Percentiles rank a stretch among this genome's conserved stretches.
Conservation (phyloP, 176 grass and related monocot genomes). For the Avena sativa region DNA sequence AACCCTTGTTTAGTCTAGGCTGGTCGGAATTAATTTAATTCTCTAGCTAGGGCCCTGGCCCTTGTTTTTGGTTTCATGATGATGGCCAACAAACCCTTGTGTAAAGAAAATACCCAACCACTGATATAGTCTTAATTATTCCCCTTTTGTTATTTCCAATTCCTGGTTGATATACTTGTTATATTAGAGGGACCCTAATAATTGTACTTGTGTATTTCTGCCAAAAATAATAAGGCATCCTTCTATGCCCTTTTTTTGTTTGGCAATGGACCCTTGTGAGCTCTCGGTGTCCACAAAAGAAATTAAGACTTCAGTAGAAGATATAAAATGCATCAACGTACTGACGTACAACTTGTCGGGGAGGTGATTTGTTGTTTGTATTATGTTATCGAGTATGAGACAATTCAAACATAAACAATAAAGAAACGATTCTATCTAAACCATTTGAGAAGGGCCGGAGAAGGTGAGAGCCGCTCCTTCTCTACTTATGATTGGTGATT, state of each 20-base stretch:
- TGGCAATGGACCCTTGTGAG: background rate
- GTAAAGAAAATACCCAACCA: too few species aligned
- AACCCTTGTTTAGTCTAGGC: too few species aligned
- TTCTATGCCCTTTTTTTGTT: background rate
- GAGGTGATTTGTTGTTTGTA: background rate
- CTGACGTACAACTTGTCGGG: background rate
- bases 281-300: background rate
- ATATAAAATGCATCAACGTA: background rate
- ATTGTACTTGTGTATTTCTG: background rate
- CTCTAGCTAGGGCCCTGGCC: too few species aligned
- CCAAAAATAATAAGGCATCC: background rate
- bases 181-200: background rate
- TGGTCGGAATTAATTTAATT: too few species aligned
- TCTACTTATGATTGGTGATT: too few species aligned
- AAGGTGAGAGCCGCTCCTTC: background rate
- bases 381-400: background rate
- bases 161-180: background rate
- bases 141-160: background rate
- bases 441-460: too few species aligned
- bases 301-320: background rate
- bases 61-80: too few species aligned
- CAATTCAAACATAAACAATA: background rate
- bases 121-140: too few species aligned
- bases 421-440: background rate
- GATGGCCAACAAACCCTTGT: too few species aligned